Conservation (phyloP, 2,329 filamentous ascomycete genomes). For the Pseudogymnoascus sp. region DNA sequence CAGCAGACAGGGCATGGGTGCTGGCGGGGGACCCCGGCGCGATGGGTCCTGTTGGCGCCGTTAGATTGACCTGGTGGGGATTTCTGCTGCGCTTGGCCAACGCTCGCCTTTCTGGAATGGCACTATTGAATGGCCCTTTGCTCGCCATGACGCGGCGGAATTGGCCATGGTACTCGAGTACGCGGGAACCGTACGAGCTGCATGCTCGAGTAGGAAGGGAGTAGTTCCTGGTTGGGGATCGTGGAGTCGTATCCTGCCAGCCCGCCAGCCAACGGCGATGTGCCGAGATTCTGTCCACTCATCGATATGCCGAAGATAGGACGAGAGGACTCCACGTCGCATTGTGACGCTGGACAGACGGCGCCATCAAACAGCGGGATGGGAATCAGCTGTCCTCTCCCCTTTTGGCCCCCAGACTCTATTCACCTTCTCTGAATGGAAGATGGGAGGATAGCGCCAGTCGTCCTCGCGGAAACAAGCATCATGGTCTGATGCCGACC, state of each 20-base stretch:
- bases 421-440: conserved; percentile 2
- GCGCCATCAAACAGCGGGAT: not conserved
- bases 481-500: not conserved
- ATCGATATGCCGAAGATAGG: not conserved
- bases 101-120: conserved; percentile 3
- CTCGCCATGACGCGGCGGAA: not conserved
- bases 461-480: not conserved
- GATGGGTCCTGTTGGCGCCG: conserved; percentile 1
- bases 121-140: not conserved
- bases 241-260: not conserved
- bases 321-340: not conserved
- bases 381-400: not conserved
- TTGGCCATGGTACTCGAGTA: not conserved
- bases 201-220: not conserved
- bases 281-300: conserved; percentile 1
- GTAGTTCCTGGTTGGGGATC: not conserved
- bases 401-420: not conserved
- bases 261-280: not conserved
- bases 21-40: not conserved
- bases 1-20: not conserved
- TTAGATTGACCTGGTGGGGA: not conserved
- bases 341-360: not conserved
- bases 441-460: not conserved
- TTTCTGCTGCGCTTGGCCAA: not conserved
- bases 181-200: not conserved